Evolutionary conservation across 306 rosid genomes (phyloP).

Genomic region (Fragaria iinumae): DNA sequence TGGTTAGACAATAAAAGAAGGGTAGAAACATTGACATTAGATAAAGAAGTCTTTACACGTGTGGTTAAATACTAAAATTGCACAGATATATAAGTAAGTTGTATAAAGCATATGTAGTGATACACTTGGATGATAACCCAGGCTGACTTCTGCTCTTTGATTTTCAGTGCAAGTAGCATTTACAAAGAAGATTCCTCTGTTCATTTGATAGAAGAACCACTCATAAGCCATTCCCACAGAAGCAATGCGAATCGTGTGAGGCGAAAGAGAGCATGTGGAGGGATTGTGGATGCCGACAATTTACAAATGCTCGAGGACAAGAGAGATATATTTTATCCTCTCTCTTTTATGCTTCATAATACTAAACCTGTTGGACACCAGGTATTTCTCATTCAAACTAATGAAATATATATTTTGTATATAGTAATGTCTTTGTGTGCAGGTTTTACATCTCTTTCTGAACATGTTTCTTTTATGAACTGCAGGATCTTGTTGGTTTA

Average conservation of each 20-base stretch:
- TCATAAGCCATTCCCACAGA: slow-evolving; percentile 39
- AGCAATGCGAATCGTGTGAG: slow-evolving; percentile 44
- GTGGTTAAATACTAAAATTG: not conserved
- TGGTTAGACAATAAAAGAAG: not conserved
- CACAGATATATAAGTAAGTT: not conserved
- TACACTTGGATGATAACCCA: slow-evolving; percentile 2
- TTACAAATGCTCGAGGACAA: slow-evolving; percentile 76
- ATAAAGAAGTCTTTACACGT: not conserved
- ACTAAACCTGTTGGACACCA: slow-evolving; percentile 99
- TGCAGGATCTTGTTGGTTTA: slow-evolving; percentile 99
- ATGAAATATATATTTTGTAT: not conserved
- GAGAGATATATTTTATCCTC: slow-evolving; percentile 81
- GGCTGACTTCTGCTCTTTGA: slow-evolving; percentile 18
- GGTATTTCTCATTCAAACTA: slow-evolving; percentile 43
- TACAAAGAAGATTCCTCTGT: slow-evolving; percentile 42
- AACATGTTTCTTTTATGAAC: slow-evolving; percentile 21
- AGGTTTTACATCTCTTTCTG: slow-evolving; percentile 14
- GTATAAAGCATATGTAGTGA: not conserved
- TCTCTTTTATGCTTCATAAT: slow-evolving; percentile 83
- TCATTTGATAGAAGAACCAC: slow-evolving; percentile 44
- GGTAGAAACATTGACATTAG: not conserved
- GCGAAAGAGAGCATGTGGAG: slow-evolving; percentile 54
- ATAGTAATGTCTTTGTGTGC: not conserved
- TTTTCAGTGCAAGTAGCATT: slow-evolving; percentile 40
- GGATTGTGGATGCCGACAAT: slow-evolving; percentile 61